Percentiles rank a stretch among this genome's conserved stretches.
phyloP scores from a whole-genome alignment of 2,329 filamentous ascomycete genomes.

The Cytospora paraplurivora region DNA sequence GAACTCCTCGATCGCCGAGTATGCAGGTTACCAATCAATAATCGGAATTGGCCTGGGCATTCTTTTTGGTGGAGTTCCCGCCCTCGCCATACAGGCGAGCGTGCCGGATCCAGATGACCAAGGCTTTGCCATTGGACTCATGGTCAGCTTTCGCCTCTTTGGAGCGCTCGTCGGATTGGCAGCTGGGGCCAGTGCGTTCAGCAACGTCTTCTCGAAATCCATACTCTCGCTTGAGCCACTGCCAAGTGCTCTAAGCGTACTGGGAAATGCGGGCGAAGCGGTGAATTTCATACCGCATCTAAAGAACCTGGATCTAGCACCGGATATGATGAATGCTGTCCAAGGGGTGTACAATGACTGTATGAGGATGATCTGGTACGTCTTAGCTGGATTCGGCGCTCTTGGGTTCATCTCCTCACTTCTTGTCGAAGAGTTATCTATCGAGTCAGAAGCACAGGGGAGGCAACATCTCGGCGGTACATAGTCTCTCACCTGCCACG shows the following conservation, averaged over 20 bases:
- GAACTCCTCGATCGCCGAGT: constrained; percentile 23
- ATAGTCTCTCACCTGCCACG: too few species aligned
- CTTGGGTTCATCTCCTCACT: background rate
- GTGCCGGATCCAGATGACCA: constrained; percentile 37
- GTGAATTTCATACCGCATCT: constrained; percentile 1
- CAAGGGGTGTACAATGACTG: background rate
- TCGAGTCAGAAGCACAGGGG: background rate
- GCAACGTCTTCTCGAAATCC: constrained; percentile 33
- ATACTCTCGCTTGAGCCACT: constrained; percentile 15
- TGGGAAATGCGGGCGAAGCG: background rate
- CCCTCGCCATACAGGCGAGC: constrained; percentile 41
- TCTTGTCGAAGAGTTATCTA: background rate
- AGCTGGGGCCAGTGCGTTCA: constrained; percentile 40
- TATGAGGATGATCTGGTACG: background rate
- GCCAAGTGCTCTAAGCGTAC: background rate
- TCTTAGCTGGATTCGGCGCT: background rate
- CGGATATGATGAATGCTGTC: background rate
- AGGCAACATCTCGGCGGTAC: background rate
- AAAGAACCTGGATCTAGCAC: background rate
- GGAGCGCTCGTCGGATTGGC: constrained; percentile 42
- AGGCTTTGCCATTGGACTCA: constrained; percentile 39
- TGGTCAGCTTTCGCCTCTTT: constrained; percentile 40
- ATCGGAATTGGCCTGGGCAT: constrained; percentile 32
- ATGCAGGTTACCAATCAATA: constrained; percentile 18
- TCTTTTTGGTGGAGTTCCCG: constrained; percentile 32